These are phyloP conservation scores for Drechslerella coelobrocha DNA, from an alignment of 2,329 filamentous ascomycete species.

Conservation along the genomic window DNA sequence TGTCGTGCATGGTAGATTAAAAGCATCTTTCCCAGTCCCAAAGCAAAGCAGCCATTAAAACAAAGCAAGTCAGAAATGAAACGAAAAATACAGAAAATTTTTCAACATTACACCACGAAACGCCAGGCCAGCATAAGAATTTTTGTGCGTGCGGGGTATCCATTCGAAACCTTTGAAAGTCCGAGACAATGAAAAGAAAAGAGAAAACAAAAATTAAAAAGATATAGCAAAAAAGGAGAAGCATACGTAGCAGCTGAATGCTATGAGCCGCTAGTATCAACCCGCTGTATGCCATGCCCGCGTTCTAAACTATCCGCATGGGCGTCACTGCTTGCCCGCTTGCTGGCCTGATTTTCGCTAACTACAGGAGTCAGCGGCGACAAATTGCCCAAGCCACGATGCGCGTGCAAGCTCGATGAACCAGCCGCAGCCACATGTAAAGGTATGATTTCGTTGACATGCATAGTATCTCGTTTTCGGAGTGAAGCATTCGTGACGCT, in stretches of 20 bases:
- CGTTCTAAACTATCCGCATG: conserved; percentile 26
- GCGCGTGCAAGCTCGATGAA: not conserved
- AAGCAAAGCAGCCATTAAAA: no score
- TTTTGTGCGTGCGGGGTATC: conserved; percentile 42
- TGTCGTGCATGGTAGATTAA: no score
- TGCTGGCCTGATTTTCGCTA: conserved; percentile 17
- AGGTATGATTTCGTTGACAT: conserved; percentile 49
- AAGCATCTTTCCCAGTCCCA: no score
- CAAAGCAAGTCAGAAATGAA: not conserved
- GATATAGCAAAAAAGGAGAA: conserved; percentile 5
- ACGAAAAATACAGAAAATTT: conserved; percentile 9
- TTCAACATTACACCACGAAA: conserved; percentile 25
- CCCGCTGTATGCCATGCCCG: conserved; percentile 35
- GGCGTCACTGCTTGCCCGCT: conserved; percentile 21
- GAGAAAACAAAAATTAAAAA: conserved; percentile 15
- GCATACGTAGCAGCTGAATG: not conserved
- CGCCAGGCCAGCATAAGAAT: conserved; percentile 34
- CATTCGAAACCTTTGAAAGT: conserved; percentile 24
- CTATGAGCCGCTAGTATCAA: conserved; percentile 47
- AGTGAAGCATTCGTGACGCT: conserved; percentile 47
- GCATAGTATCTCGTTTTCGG: conserved; percentile 33
- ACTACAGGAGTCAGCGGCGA: conserved; percentile 38
- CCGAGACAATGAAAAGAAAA: not conserved
- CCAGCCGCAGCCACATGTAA: conserved; percentile 39
- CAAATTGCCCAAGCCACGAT: conserved; percentile 8